Percentiles rank a stretch among this genome's conserved stretches.
Conservation (phyloP, 306 rosid genomes). For the Medicago lupulina region DNA sequence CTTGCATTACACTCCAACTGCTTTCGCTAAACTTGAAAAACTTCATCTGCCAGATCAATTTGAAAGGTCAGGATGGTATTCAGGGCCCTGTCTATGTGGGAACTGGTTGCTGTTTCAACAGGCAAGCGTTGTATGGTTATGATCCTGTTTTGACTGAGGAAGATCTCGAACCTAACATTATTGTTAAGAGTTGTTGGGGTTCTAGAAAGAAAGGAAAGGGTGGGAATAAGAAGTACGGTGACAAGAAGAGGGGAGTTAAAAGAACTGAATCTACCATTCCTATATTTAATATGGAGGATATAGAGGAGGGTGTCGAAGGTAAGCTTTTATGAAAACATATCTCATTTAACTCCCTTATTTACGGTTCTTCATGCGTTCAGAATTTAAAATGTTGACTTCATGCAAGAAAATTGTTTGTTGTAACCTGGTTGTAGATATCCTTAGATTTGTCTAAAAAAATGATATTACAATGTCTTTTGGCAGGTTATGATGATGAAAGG, state of each 20-base stretch:
- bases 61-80: constrained; percentile 97
- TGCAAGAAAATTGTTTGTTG: constrained; percentile 10
- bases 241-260: constrained; percentile 80
- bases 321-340: constrained; percentile 37
- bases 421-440: neutral
- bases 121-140: constrained; percentile 97
- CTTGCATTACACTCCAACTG: constrained; percentile 15
- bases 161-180: constrained; percentile 91
- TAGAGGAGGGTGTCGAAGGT: constrained; percentile 99
- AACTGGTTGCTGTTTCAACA: constrained; percentile 99
- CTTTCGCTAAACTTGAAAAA: constrained; percentile 26
- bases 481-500: constrained; percentile 97
- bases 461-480: constrained; percentile 40
- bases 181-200: constrained; percentile 96
- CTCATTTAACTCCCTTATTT: neutral
- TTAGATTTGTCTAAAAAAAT: constrained; percentile 19
- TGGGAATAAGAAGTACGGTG: constrained; percentile 74
- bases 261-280: constrained; percentile 95
- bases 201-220: constrained; percentile 81
- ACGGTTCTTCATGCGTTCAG: neutral
- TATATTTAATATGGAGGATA: constrained; percentile 93
- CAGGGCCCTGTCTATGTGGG: constrained; percentile 99
- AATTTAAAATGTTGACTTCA: neutral
- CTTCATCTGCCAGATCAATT: constrained; percentile 70
- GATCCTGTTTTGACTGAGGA: constrained; percentile 93